Percentiles rank a stretch among this genome's conserved stretches.
These are phyloP conservation scores for Phytophthora brassicae DNA, from an alignment of 352 stramenopile species.

Conservation along the genomic window DNA sequence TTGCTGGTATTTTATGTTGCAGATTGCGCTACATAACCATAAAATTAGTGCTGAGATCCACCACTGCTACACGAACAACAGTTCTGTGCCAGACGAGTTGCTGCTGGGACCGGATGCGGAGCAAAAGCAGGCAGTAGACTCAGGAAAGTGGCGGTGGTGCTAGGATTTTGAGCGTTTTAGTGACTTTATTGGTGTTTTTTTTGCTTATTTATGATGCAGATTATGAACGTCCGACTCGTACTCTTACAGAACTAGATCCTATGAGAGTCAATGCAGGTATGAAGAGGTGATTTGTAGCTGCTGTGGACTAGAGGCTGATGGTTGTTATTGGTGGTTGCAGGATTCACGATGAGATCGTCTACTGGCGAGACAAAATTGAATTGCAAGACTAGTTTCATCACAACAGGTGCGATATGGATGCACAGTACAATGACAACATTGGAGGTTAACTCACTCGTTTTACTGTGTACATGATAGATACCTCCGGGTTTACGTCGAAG, in stretches of 20 bases:
- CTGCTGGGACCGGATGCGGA: constrained; percentile 38
- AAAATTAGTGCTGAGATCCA: constrained; percentile 78
- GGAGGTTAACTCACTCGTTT: background rate
- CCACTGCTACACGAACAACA: constrained; percentile 81
- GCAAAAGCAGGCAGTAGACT: constrained; percentile 23
- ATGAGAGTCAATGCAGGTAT: constrained; percentile 28
- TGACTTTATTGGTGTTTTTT: background rate
- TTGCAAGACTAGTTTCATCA: constrained; percentile 14
- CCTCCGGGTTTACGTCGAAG: constrained; percentile 31
- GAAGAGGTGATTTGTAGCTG: background rate
- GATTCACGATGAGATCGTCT: constrained; percentile 18
- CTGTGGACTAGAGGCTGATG: background rate
- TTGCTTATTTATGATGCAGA: constrained; percentile 17
- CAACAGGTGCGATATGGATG: constrained; percentile 7
- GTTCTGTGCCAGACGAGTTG: constrained; percentile 70
- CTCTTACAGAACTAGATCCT: constrained; percentile 29
- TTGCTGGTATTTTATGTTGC: background rate
- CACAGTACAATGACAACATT: background rate
- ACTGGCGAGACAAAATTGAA: constrained; percentile 19
- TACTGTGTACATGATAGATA: background rate
- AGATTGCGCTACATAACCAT: constrained; percentile 82
- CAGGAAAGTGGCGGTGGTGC: constrained; percentile 15
- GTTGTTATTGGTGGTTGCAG: background rate
- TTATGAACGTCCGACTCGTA: constrained; percentile 32
- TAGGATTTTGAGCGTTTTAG: background rate